Evolutionary conservation across 805 yeast genomes (phyloP), one percentile per base, ranked within the genome.

Genomic region (Yarrowia deformans): DNA sequence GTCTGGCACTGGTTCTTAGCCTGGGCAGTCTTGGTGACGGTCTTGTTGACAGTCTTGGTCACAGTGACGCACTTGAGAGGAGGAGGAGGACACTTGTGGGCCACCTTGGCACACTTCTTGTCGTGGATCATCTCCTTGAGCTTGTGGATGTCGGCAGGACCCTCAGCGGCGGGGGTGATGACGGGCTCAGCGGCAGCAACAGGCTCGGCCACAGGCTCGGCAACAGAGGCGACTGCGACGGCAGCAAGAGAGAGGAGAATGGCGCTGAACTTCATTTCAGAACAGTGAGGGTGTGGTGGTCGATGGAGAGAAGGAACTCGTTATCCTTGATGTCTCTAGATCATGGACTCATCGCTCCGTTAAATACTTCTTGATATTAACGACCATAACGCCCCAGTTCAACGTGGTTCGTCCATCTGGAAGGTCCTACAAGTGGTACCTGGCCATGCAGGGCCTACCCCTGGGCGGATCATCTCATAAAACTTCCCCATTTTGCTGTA

Each of bases 71-170:
- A 56, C 63, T 56, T 56, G 63, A 48, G 63, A 8, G 48, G 8
- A n/a, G 63, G 63, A 42, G 63, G 63, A 29, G 63, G 63, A 34
- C 63, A 56, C 63, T 40, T 56, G 60, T 39, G 60, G 14, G 45
- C 45, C 1, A 54, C 34, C 60, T 54, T 54, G 45, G 45, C 60
- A 9, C 60, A 54, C 45, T 54, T 54, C 45, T 54, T 54, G 8
- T 37, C 60, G 34, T 54, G 60, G 45, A 54, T 54, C 60, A 54
- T 54, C 60, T 54, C n/a, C 45, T 54, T 54, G 46, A 54, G 60
- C 60, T 54, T 54, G 35, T 19, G 32, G 34, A 54, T 39, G 18
- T 54, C 60, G 19, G 60, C 60, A 39, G 60, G 60, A 14, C 8
- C 23, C 60, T 54, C 60, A 19, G 35, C 45, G 43, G 18, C 58